Base-by-base conservation (phyloP, 2,329 filamentous ascomycete genomes). In the Penicillium sp. region DNA sequence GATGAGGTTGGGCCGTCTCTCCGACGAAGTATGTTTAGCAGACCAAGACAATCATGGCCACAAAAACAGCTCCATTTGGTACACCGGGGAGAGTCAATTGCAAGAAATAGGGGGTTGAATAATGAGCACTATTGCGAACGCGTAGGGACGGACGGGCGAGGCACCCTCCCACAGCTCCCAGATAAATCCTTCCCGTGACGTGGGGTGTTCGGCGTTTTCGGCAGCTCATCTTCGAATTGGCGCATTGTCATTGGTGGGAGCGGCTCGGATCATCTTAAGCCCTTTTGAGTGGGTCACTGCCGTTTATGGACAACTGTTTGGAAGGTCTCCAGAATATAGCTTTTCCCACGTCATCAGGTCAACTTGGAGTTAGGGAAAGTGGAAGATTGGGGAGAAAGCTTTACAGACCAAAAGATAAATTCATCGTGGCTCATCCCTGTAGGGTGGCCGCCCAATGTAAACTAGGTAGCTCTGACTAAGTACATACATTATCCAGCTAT, bases 401-500 rank as follows among this genome's bases (percentile, higher is more conserved):
- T 30, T 15, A 29, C 17, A 48, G 57, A 56, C 38, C 54, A 31
- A 58, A 57, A 52, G 55, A 62, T 59, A 61, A 49, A 59, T 64
- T 47, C 56, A 64, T 67, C 47, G 64, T 64, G 50, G 55, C 61
- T 57, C 61, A 62, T 64, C 47, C 63, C 44, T 48, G 21, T 4
- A 53, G 41, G 57, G 57, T 47, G 53, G 52, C 62, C 57, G 53
- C 58, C 41, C 64, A 63, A 65, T 65, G 60, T 58, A 63, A 45
- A 64, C 35, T 41, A 41, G 35, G 35, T 15, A 15, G 66, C 46
- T 66, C 66, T 67, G 66, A 74, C 69, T 73, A 73, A 69, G 67
- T 76, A 76, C 70, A 75, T 75, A 75, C 73, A 76, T 75, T 74
- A 75, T 73, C 70, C 71, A 73, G 70, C 70, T 75, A 70, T 66